Conservation (phyloP, 306 rosid genomes). For the Sicyos baderoa region DNA sequence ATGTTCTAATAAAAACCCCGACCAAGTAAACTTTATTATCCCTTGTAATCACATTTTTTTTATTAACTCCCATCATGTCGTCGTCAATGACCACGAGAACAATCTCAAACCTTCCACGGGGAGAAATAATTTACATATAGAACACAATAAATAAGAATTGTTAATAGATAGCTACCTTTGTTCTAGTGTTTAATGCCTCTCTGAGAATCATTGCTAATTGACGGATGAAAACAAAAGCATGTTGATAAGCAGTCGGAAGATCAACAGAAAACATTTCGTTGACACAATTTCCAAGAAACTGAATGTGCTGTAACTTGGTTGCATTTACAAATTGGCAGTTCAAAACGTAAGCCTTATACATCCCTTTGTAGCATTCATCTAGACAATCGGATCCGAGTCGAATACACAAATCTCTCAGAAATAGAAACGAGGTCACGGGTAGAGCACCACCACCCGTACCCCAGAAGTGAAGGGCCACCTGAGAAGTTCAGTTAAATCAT, state of each 20-base stretch:
- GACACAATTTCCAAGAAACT: constrained; percentile 71
- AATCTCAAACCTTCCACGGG: not conserved
- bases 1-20: not conserved
- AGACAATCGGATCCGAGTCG: constrained; percentile 80
- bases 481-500: constrained; percentile 17
- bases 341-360: constrained; percentile 86
- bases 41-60: not conserved
- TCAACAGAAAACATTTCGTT: constrained; percentile 71
- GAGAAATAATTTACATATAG: not conserved
- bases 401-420: constrained; percentile 70
- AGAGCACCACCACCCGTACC: constrained; percentile 96
- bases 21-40: not conserved
- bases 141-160: not conserved
- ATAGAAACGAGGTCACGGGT: constrained; percentile 61
- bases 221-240: constrained; percentile 78
- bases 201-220: constrained; percentile 85
- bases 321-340: constrained; percentile 89
- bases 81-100: not conserved
- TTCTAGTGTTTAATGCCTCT: constrained; percentile 75
- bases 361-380: constrained; percentile 83
- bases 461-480: constrained; percentile 94
- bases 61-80: not conserved
- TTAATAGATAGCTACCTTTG: constrained; percentile 50
- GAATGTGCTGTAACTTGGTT: constrained; percentile 66
- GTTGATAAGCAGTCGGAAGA: constrained; percentile 79